Base-by-base conservation (phyloP, 1,284 basidiomycete species). In the Microbotryum saponariae region DNA sequence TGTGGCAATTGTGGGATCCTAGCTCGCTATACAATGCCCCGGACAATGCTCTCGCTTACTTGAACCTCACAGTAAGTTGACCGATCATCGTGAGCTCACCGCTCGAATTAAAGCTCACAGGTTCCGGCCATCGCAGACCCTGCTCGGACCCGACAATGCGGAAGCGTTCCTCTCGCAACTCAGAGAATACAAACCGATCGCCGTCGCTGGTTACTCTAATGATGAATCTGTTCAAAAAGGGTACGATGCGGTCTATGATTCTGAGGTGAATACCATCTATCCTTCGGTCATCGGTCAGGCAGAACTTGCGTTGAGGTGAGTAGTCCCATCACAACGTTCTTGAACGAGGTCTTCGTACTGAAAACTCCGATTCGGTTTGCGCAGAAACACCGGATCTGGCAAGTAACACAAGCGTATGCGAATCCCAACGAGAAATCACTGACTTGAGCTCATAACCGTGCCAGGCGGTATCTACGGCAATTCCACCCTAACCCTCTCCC, bases 31-130 rank as follows among this genome's bases (percentile, higher is more conserved):
- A 83, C 27, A 85, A 84, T 3, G 83, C 81, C 73, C 79, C 86
- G 75, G 87, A 87, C 77, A 81, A 82, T 1, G 82, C 82, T 9
- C 82, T 83, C 7, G 83, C 82, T 6, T 88, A 86, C 73, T 79
- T 84, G 66, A 84, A 85, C 73, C 74, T 81, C 44, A 78, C 79
- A n/a, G 60, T 61, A 12, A 23, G 60, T 42, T 7, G 31, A 8
- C 7, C 31, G 31, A 31, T 31, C 31, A 9, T 9, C 31, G 31
- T 31, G 29, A 31, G 31, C 31, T 31, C 31, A 31, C 31, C 7
- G 7, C 31, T 9, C 9, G 18, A 18, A 27, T 37, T 18, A 25
- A 49, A 45, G 7, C 33, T 37, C 6, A 49, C 56, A 33, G 0
- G 8, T 2, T 42, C 20, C 6, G 31, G 31, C 7, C 7, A 25